A percentile compares a stretch with the other conserved stretches of the same genome.
Evolutionary conservation across 192 early-diverging fungal species (phyloP).

Genomic region (Coemansia javaensis): DNA sequence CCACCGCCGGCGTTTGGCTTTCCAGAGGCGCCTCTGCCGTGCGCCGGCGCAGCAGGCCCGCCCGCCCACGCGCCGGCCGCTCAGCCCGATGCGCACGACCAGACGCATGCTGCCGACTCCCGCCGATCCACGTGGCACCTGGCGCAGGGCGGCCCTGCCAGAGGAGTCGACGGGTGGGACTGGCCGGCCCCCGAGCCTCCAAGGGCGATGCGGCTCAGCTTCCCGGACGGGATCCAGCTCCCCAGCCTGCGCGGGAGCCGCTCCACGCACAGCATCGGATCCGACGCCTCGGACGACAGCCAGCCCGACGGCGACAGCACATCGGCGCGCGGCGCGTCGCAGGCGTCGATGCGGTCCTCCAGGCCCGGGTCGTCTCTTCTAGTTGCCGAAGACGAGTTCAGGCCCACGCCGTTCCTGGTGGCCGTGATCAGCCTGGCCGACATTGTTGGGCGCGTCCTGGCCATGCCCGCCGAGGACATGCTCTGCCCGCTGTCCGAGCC

Average conservation of each 20-base stretch:
- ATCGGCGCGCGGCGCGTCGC: slow-evolving; percentile 15
- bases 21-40: too few relatives aligned
- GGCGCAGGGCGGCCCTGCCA: neutral
- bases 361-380: slow-evolving; percentile 24
- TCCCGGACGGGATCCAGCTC: slow-evolving; percentile 1
- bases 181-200: neutral
- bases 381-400: slow-evolving; percentile 43
- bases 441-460: slow-evolving; percentile 29
- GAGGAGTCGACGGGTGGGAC: neutral
- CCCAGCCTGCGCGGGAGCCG: slow-evolving; percentile 4
- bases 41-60: too few relatives aligned
- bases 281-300: neutral
- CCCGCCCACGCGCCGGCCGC: too few relatives aligned
- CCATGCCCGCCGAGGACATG: slow-evolving; percentile 23
- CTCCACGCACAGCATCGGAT: slow-evolving; percentile 8
- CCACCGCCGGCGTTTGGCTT: too few relatives aligned
- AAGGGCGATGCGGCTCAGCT: neutral
- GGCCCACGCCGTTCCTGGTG: slow-evolving; percentile 35
- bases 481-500: slow-evolving; percentile 24
- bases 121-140: slow-evolving; percentile 2
- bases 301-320: neutral
- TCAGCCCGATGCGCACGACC: too few relatives aligned
- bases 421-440: slow-evolving; percentile 38
- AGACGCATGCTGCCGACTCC: neutral
- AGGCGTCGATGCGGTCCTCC: slow-evolving; percentile 16